Percentiles rank a stretch among this genome's conserved stretches.
phyloP scores from a whole-genome alignment of 2,329 filamentous ascomycete species.

The Fusarium gaditjirri region DNA sequence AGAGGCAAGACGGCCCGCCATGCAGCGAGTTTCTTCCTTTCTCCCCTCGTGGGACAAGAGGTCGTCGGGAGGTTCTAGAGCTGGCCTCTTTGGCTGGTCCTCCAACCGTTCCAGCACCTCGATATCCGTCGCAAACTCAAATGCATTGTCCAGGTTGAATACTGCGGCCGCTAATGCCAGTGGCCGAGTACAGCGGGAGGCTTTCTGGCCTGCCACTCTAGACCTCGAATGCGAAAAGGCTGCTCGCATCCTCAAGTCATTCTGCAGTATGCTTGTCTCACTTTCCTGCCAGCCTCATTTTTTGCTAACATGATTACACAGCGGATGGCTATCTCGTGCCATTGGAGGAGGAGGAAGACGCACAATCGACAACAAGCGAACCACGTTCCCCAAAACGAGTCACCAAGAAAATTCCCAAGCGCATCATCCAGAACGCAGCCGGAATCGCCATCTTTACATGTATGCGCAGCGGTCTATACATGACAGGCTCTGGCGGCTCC shows the following conservation, averaged over 20 bases:
- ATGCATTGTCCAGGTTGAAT: conserved; percentile 49
- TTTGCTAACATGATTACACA: conserved; percentile 45
- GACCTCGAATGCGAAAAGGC: conserved; percentile 94
- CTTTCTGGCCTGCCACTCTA: conserved; percentile 85
- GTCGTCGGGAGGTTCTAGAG: conserved; percentile 46
- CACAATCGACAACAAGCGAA: conserved; percentile 45
- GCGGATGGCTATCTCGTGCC: conserved; percentile 67
- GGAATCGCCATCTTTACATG: conserved; percentile 94
- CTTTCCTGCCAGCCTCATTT: conserved; percentile 6
- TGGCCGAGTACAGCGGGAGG: conserved; percentile 62
- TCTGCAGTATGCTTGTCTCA: conserved; percentile 72
- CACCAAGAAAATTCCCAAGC: conserved; percentile 83
- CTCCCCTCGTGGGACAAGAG: conserved; percentile 59
- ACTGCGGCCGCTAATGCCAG: conserved; percentile 48
- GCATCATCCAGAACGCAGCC: conserved; percentile 88
- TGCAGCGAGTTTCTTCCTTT: conserved; percentile 58
- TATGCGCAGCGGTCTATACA: conserved; percentile 92
- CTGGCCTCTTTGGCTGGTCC: conserved; percentile 57
- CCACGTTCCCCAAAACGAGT: conserved; percentile 65
- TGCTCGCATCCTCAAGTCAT: conserved; percentile 87
- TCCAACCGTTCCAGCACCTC: conserved; percentile 58
- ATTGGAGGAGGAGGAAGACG: conserved; percentile 52
- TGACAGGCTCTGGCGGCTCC: conserved; percentile 90
- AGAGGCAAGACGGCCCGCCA: conserved; percentile 50
- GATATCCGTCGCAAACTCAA: conserved; percentile 32